Conservation (phyloP, 345 rosid species). For the Brassica juncea region DNA sequence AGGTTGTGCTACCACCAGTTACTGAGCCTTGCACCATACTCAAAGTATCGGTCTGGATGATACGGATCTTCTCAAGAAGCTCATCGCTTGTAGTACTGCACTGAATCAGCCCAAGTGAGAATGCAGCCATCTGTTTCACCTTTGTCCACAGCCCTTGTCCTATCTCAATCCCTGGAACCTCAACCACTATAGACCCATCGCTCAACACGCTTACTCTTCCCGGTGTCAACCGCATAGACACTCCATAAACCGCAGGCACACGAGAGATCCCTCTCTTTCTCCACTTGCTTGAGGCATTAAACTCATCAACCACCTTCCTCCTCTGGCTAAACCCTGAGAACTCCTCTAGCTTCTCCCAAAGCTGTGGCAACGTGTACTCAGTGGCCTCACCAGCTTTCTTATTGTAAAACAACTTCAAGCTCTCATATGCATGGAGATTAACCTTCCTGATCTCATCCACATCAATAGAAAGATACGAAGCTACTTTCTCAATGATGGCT, state of each 20-base stretch:
- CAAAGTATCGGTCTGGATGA: constrained; percentile 71
- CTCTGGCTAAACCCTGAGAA: constrained; percentile 54
- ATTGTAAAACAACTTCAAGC: constrained; percentile 55
- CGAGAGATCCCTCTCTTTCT: constrained; percentile 80
- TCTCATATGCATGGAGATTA: constrained; percentile 69
- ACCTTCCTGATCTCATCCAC: constrained; percentile 65
- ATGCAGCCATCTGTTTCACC: constrained; percentile 87
- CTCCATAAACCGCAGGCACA: constrained; percentile 62
- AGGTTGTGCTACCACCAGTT: constrained; percentile 85
- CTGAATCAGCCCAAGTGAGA: constrained; percentile 60
- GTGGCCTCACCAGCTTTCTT: constrained; percentile 52
- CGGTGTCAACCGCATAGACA: constrained; percentile 50
- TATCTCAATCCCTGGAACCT: constrained; percentile 90
- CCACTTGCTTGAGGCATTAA: constrained; percentile 64
- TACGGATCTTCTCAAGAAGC: constrained; percentile 65
- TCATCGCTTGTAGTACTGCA: constrained; percentile 51
- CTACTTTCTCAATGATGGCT: constrained; percentile 80
- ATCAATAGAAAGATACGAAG: constrained; percentile 73
- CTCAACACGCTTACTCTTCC: constrained; percentile 81
- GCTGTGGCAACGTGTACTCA: constrained; percentile 74
- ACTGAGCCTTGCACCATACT: constrained; percentile 78
- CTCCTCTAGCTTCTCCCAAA: constrained; percentile 70
- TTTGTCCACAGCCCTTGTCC: constrained; percentile 99
- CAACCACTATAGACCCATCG: constrained; percentile 84
- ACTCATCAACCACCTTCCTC: constrained; percentile 52